Evolutionary conservation across 257 asterid genomes (phyloP).

Genomic region (Gentiana straminea): DNA sequence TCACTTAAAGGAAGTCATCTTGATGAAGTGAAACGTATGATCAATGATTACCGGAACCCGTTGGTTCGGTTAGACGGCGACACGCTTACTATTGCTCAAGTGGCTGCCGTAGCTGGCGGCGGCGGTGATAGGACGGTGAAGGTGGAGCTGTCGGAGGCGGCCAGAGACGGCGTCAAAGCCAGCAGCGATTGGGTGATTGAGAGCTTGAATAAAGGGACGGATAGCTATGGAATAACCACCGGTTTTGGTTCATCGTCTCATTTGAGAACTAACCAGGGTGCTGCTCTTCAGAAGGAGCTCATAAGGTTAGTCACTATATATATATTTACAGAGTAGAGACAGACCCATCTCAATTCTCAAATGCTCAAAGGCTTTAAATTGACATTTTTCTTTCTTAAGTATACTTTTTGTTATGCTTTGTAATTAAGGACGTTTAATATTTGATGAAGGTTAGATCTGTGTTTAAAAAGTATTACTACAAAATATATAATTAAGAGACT

Average conservation of each 20-base stretch:
- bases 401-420: too few relatives aligned
- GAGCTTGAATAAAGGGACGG: constrained; percentile 27
- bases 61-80: constrained; percentile 26
- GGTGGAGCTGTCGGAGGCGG: constrained; percentile 30
- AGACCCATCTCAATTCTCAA: too few relatives aligned
- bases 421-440: too few relatives aligned
- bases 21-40: constrained; percentile 27
- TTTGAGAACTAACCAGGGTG: constrained; percentile 31
- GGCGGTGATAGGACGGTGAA: background rate
- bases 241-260: constrained; percentile 41
- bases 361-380: too few relatives aligned
- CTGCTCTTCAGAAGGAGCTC: constrained; percentile 33
- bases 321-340: too few relatives aligned
- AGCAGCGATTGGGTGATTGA: constrained; percentile 39
- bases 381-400: too few relatives aligned
- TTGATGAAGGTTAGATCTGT: too few relatives aligned
- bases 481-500: too few relatives aligned
- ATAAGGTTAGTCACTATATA: constrained; percentile 16
- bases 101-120: constrained; percentile 26
- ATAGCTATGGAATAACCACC: constrained; percentile 35
- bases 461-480: too few relatives aligned
- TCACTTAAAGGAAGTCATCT: constrained; percentile 29
- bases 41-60: constrained; percentile 24
- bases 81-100: constrained; percentile 28
- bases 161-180: constrained; percentile 29